Evolutionary conservation across 2,329 filamentous ascomycete genomes (phyloP).

Genomic region (Chlorencoelia australis): DNA sequence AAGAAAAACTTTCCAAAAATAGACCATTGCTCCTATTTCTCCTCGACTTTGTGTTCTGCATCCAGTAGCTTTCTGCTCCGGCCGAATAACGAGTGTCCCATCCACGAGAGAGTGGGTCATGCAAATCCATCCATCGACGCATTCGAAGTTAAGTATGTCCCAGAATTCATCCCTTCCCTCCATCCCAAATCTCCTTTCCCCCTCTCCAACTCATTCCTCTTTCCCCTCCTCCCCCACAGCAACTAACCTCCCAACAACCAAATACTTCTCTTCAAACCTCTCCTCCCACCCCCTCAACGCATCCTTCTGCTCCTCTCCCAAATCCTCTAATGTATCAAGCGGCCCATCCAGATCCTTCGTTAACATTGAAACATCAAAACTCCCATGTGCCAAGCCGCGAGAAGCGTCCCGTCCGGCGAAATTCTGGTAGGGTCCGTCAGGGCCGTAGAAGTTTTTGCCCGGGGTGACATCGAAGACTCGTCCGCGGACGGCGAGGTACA

Average conservation of each 20-base stretch:
- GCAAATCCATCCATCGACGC: no score
- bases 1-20: no score
- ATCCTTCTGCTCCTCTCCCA: conserved; percentile 69
- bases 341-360: conserved; percentile 82
- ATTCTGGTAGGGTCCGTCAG: conserved; percentile 89
- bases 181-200: neutral
- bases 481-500: conserved; percentile 87
- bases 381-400: conserved; percentile 77
- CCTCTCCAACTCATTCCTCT: conserved; percentile 22
- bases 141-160: no score
- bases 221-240: conserved; percentile 46
- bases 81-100: no score
- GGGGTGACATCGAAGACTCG: conserved; percentile 82
- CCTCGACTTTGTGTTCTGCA: no score
- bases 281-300: conserved; percentile 87
- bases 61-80: no score
- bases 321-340: conserved; percentile 62
- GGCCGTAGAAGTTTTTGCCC: conserved; percentile 91
- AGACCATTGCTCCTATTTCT: no score
- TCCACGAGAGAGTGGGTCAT: no score
- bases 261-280: conserved; percentile 85
- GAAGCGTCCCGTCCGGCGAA: conserved; percentile 90
- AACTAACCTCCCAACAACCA: conserved; percentile 84
- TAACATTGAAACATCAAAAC: conserved; percentile 92
- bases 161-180: neutral